Evolutionary conservation across 495 filamentous ascomycete genomes (phyloP).

Genomic region (Penicillium paxilli): DNA sequence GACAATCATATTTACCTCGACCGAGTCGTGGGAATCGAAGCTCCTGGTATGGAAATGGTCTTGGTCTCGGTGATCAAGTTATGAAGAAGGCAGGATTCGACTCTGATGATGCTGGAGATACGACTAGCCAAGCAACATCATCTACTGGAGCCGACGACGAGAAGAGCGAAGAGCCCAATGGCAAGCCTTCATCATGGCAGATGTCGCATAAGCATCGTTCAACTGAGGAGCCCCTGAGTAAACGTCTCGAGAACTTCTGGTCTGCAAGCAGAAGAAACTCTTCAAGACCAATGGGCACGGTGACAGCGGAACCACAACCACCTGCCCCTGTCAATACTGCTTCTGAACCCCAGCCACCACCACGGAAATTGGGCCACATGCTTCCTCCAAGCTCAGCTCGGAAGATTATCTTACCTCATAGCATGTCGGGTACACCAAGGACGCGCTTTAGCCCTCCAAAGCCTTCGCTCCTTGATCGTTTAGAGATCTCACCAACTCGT

Average conservation of each 20-base stretch:
- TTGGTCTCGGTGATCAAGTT: conserved; percentile 35
- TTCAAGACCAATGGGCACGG: conserved; percentile 14
- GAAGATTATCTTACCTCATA: conserved; percentile 40
- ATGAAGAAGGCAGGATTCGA: conserved; percentile 40
- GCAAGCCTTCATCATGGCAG: conserved; percentile 21
- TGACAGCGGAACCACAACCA: conserved; percentile 14
- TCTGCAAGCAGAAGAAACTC: conserved; percentile 32
- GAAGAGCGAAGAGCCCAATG: conserved; percentile 24
- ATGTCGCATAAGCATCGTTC: conserved; percentile 27
- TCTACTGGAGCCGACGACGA: conserved; percentile 38
- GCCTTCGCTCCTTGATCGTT: conserved; percentile 41
- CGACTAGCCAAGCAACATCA: conserved; percentile 35
- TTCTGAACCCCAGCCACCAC: conserved; percentile 18
- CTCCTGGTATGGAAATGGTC: conserved; percentile 38
- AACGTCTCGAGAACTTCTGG: conserved; percentile 44
- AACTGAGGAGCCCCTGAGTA: conserved; percentile 41
- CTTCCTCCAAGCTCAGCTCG: conserved; percentile 31
- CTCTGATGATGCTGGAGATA: conserved; percentile 34
- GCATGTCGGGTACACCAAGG: conserved; percentile 39
- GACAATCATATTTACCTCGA: conserved; percentile 29
- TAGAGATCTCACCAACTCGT: conserved; percentile 44
- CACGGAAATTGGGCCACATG: conserved; percentile 29
- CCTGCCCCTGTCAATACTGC: conserved; percentile 13
- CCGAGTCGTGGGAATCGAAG: conserved; percentile 26
- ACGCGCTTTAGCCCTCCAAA: conserved; percentile 49